phyloP scores from a whole-genome alignment of 78 protist genomes.

The Guillardia theta region DNA sequence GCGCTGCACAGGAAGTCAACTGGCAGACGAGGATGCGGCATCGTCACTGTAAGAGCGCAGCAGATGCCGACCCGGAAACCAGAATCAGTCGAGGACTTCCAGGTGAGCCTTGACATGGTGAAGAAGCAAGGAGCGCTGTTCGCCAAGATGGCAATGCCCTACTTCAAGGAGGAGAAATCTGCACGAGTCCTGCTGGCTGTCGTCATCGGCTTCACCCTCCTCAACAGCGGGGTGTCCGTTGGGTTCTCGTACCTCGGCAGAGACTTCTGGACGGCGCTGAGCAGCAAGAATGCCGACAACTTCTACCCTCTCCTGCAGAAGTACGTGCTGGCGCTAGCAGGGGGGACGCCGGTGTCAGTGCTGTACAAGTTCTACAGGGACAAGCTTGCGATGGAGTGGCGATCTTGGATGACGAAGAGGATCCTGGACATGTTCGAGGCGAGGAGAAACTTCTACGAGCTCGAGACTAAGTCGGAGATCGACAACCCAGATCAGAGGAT shows the following conservation, averaged over 20 bases:
- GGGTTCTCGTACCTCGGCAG: neutral
- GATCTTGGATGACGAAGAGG: slow-evolving; percentile 1
- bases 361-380: neutral
- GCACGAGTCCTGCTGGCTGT: slow-evolving; percentile 1
- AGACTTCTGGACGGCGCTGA: slow-evolving; percentile 35
- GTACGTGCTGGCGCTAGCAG: neutral
- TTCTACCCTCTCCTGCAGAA: neutral
- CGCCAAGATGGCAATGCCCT: neutral
- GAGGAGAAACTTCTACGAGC: neutral
- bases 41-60: too few species aligned
- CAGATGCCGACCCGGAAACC: too few species aligned
- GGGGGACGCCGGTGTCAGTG: neutral
- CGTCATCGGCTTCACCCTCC: neutral
- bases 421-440: neutral
- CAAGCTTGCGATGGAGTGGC: neutral
- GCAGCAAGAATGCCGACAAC: neutral
- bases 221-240: neutral
- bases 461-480: neutral
- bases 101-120: neutral
- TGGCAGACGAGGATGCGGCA: too few species aligned
- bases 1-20: too few species aligned
- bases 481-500: slow-evolving; percentile 68
- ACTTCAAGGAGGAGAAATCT: neutral
- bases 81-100: too few species aligned
- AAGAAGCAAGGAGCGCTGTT: neutral